Conservation (phyloP, 306 rosid species). For the Prunus mira region DNA sequence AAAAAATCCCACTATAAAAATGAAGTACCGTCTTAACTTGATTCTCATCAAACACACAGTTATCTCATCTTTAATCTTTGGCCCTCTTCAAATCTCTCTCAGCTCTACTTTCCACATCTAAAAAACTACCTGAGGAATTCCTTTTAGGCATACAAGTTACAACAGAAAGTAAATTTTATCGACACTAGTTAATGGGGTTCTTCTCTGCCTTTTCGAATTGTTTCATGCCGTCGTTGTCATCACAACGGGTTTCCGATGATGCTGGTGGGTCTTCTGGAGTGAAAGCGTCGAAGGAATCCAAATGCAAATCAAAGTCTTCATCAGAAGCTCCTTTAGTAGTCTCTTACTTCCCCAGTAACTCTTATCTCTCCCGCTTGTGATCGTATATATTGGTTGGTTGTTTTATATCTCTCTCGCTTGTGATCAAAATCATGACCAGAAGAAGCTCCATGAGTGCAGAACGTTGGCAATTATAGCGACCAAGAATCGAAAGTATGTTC, state of each 20-base stretch:
- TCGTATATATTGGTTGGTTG: background rate
- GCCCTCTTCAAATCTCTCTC: background rate
- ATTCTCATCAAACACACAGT: too few relatives aligned
- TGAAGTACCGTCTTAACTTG: background rate
- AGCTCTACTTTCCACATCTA: background rate
- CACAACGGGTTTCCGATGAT: background rate
- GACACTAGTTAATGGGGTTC: background rate
- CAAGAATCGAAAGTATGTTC: too few relatives aligned
- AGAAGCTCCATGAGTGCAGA: too few relatives aligned
- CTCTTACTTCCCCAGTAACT: slow-evolving; percentile 5
- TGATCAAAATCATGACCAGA: too few relatives aligned
- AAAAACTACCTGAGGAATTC: too few relatives aligned
- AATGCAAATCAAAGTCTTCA: background rate
- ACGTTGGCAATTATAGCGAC: too few relatives aligned
- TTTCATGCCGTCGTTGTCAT: background rate
- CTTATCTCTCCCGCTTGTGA: slow-evolving; percentile 1
- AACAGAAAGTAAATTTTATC: too few relatives aligned
- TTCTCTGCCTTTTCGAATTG: background rate
- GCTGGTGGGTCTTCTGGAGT: background rate
- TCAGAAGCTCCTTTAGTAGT: slow-evolving; percentile 5
- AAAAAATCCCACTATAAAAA: background rate
- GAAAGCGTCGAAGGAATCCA: background rate
- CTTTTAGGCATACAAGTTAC: too few relatives aligned
- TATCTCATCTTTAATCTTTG: background rate
- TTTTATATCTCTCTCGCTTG: background rate